Base-by-base conservation (phyloP, 495 filamentous ascomycete genomes). In the Trichoderma erinaceum region DNA sequence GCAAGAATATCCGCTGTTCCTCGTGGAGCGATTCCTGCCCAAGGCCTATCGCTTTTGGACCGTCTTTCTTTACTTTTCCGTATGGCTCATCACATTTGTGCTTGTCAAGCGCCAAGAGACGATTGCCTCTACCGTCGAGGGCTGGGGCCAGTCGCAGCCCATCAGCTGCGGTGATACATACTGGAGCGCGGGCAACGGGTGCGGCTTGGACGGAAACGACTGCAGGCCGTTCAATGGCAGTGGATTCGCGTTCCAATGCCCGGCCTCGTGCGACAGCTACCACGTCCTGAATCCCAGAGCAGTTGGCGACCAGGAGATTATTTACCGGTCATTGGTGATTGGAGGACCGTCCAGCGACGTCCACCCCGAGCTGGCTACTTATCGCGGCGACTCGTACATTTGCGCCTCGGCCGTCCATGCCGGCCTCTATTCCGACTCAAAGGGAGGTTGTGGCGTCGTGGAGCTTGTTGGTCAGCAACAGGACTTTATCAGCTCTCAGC, bases 301-400 rank as follows among this genome's bases (percentile, higher is more conserved):
- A 2, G 89, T 97, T 21, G 92, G 92, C 15, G 85, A 86, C 43
- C 83, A 90, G 71, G 86, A 90, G 41, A 78, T 92, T 66, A 81
- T 86, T 50, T 96, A 94, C 73, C 78, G 80, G 66, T 83, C 87
- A 0, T 80, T 93, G 61, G 87, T 97, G 0, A 83, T 96, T 43
- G 92, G 92, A 32, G 92, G 91, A 0, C 88, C 90, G 6, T 75
- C 83, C 7, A 76, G 79, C n/a, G 76, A 78, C 3, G 68, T 32
- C 27, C 3, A 65, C 12, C 76, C 15, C 75, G 75, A 46, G 75
- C 77, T 13, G 73, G 74, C 18, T 73, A 83, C 63, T 78, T 96
- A 96, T 74, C 86, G 92, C 2, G 89, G 88, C 1, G 92, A 96
- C 73, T 94, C 91, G 23, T 92, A 92, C 71, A 86, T 95, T 67